Base-by-base conservation (phyloP, 2,329 filamentous ascomycete genomes). In the Metarhizium brunneum region DNA sequence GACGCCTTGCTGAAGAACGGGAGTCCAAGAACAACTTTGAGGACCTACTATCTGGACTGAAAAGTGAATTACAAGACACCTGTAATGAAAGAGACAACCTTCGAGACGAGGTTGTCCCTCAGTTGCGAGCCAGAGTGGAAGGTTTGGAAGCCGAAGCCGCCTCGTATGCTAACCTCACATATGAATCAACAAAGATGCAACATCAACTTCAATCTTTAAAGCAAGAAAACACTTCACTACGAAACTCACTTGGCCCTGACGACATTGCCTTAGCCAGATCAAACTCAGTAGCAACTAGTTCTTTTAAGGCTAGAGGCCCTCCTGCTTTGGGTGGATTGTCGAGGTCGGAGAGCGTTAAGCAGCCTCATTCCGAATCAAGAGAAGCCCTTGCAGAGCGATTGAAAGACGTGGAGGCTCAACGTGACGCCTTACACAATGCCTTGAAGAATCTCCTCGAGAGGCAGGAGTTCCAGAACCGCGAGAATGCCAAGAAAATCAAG, bases 21-120 rank as follows among this genome's bases (percentile, higher is more conserved):
- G 83, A 89, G 68, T 84, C 88, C 63, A 96, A 95, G 69, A 86
- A 90, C 66, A 96, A 95, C 68, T 95, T 97, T 64, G 91, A 97
- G 71, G 92, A 96, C 68, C 79, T 99, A 47, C 78, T 97, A 48
- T 84, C 85, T 6, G 92, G 89, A 5, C 84, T 97, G 62, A 87
- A 88, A 63, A 82, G 84, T 29, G 91, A 99, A 68, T 77, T 97
- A 14, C 83, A 92, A 64, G 87, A 84, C 61, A 83, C 91, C 54
- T 83, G 88, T 58, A 92, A 94, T 62, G 92, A 99, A 71, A 84
- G 91, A 53, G 94, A 99, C 70, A 92, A 95, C 63, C 81, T 97
- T 16, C 86, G 90, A 32, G 92, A 97, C 60, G 90, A 95, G 69
- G 78, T 95, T 45, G 84, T 96, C 2, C 90, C 92, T 18, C 83